Evolutionary conservation across 1,139 yeast species (phyloP).

Genomic region (Zygosaccharomyces sapae): DNA sequence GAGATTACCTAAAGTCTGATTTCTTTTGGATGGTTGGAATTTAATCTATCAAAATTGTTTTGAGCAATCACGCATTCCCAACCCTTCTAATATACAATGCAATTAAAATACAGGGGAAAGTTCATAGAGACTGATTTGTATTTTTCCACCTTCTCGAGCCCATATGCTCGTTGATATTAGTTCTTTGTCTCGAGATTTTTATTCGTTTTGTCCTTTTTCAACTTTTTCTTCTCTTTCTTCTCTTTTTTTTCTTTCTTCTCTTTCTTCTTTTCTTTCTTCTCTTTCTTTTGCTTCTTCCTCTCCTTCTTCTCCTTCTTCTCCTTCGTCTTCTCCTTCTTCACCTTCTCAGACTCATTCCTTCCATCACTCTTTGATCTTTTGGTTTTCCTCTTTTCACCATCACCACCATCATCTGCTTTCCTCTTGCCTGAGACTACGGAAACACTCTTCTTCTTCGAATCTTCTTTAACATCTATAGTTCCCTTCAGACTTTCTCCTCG

Average conservation of each 20-base stretch:
- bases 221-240: conserved; percentile 23
- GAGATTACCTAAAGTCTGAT: neutral
- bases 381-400: neutral
- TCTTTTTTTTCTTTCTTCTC: conserved; percentile 22
- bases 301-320: conserved; percentile 27
- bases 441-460: neutral
- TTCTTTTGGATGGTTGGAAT: neutral
- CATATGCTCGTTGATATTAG: conserved; percentile 8
- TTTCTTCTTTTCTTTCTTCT: conserved; percentile 25
- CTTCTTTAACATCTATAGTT: conserved; percentile 46
- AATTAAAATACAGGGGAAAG: neutral
- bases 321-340: conserved; percentile 23
- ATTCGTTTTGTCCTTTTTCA: conserved; percentile 13
- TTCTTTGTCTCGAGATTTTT: neutral
- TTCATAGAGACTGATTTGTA: neutral
- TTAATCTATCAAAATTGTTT: neutral
- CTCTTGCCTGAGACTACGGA: conserved; percentile 5
- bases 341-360: conserved; percentile 22
- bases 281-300: conserved; percentile 29
- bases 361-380: conserved; percentile 4
- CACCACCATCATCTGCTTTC: conserved; percentile 4
- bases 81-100: conserved; percentile 8
- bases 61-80: neutral
- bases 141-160: neutral
- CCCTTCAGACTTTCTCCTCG: conserved; percentile 82